These are phyloP conservation scores for Vitis rotundifolia DNA, from an alignment of 164 flowering plant genomes.

Conservation along the genomic window DNA sequence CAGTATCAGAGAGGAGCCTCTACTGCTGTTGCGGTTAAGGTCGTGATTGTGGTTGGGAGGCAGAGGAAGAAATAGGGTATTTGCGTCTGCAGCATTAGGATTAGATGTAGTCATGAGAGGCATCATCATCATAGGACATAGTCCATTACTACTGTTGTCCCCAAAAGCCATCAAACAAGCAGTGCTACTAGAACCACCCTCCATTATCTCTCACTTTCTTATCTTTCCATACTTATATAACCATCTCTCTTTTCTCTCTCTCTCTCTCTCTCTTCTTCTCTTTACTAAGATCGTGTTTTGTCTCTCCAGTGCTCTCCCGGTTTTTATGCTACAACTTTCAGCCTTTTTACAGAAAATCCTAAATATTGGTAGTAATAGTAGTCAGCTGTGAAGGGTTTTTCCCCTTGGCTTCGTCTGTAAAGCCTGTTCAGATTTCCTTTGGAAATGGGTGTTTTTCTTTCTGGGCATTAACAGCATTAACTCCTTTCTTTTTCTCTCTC, in stretches of 20 bases:
- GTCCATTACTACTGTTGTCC: slow-evolving; percentile 34
- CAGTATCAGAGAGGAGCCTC: slow-evolving; percentile 11
- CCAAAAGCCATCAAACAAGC: slow-evolving; percentile 63
- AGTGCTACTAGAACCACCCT: slow-evolving; percentile 37
- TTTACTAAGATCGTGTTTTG: slow-evolving; percentile 6
- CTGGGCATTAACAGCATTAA: slow-evolving; percentile 17
- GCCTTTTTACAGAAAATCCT: slow-evolving; percentile 59
- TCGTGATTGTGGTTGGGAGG: slow-evolving; percentile 19
- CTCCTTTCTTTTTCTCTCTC: slow-evolving; percentile 4
- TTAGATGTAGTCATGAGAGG: slow-evolving; percentile 28
- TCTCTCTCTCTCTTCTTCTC: slow-evolving; percentile 8
- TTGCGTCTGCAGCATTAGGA: slow-evolving; percentile 17
- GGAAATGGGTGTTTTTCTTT: slow-evolving; percentile 31
- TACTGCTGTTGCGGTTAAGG: slow-evolving; percentile 14
- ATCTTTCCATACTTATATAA: background rate
- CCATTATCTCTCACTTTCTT: slow-evolving; percentile 42
- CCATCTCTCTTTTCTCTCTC: slow-evolving; percentile 6
- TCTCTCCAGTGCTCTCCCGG: slow-evolving; percentile 51
- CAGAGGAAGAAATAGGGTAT: slow-evolving; percentile 21
- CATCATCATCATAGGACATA: slow-evolving; percentile 50
- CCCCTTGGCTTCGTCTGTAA: slow-evolving; percentile 18
- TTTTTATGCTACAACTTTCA: slow-evolving; percentile 54
- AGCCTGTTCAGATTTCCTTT: slow-evolving; percentile 31
- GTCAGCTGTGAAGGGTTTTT: slow-evolving; percentile 10
- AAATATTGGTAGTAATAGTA: slow-evolving; percentile 32